Evolutionary conservation across 768 basidiomycete species (phyloP).

Genomic region (Lactarius deliciosus): DNA sequence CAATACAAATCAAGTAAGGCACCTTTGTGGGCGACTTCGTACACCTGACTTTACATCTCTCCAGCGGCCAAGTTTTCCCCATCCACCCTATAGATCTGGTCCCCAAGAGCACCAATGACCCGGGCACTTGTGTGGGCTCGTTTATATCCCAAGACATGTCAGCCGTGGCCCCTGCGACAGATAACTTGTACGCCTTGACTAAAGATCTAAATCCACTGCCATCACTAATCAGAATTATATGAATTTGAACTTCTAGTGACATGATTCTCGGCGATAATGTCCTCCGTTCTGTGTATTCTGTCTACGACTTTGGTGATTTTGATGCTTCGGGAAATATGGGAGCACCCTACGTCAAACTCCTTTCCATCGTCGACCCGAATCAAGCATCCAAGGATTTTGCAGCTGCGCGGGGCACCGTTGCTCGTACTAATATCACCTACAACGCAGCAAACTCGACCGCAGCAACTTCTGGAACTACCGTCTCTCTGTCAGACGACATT

Average conservation of each 20-base stretch:
- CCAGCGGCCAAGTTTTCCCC: slow-evolving; percentile 70
- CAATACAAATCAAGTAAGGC: slow-evolving; percentile 72
- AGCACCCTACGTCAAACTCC: slow-evolving; percentile 73
- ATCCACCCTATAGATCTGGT: slow-evolving; percentile 78
- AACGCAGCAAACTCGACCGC: slow-evolving; percentile 43
- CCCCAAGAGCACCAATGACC: slow-evolving; percentile 46
- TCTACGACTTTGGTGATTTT: slow-evolving; percentile 86
- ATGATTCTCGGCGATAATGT: slow-evolving; percentile 83
- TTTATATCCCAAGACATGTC: slow-evolving; percentile 65
- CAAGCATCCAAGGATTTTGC: slow-evolving; percentile 73
- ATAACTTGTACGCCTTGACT: slow-evolving; percentile 50
- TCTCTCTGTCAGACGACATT: slow-evolving; percentile 58
- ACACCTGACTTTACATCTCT: neutral
- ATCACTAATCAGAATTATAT: slow-evolving; percentile 8
- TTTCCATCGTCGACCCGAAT: slow-evolving; percentile 66
- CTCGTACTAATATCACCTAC: slow-evolving; percentile 69
- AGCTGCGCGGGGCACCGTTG: slow-evolving; percentile 58
- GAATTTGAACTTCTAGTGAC: slow-evolving; percentile 49
- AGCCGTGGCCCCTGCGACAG: slow-evolving; percentile 43
- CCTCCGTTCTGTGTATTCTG: slow-evolving; percentile 75
- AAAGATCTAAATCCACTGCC: neutral
- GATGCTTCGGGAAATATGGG: slow-evolving; percentile 63
- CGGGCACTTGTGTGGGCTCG: slow-evolving; percentile 64
- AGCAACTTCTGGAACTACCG: slow-evolving; percentile 42
- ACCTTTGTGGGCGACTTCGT: neutral